phyloP scores from a whole-genome alignment of 2,329 filamentous ascomycete genomes.

The Fonsecaea pedrosoi region DNA sequence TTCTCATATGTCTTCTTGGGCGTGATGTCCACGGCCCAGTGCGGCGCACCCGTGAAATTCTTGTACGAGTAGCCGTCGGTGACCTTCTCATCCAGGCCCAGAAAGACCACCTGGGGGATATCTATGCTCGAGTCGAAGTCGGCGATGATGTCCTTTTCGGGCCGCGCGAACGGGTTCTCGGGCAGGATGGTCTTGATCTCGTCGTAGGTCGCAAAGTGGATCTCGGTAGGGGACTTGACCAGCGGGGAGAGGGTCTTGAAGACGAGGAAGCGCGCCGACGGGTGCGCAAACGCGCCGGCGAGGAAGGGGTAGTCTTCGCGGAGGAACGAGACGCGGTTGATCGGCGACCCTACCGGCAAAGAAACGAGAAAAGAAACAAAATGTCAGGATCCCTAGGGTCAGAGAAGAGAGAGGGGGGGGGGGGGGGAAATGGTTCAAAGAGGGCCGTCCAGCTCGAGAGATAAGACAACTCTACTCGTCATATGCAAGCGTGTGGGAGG shows the following conservation, averaged over 20 bases:
- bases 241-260: constrained; percentile 81
- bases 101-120: constrained; percentile 76
- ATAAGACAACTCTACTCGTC: too few species aligned
- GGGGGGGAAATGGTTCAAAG: too few species aligned
- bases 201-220: constrained; percentile 72
- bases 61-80: constrained; percentile 56
- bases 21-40: constrained; percentile 89
- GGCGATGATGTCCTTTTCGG: constrained; percentile 75
- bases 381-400: too few species aligned
- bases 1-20: constrained; percentile 69
- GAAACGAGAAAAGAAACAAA: background rate
- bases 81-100: constrained; percentile 76
- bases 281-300: constrained; percentile 56
- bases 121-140: constrained; percentile 74
- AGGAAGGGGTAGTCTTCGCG: constrained; percentile 57
- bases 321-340: constrained; percentile 59
- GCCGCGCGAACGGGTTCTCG: constrained; percentile 70
- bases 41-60: constrained; percentile 77
- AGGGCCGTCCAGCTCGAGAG: too few species aligned
- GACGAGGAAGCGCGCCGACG: constrained; percentile 69
- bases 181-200: constrained; percentile 76
- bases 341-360: constrained; percentile 50
- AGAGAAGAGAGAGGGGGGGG: too few species aligned
- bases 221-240: constrained; percentile 62
- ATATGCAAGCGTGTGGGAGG: too few species aligned